A percentile compares a stretch with the other conserved stretches of the same genome.
phyloP scores from a whole-genome alignment of 2,329 filamentous ascomycete genomes.

The Exophiala xenobiotica region DNA sequence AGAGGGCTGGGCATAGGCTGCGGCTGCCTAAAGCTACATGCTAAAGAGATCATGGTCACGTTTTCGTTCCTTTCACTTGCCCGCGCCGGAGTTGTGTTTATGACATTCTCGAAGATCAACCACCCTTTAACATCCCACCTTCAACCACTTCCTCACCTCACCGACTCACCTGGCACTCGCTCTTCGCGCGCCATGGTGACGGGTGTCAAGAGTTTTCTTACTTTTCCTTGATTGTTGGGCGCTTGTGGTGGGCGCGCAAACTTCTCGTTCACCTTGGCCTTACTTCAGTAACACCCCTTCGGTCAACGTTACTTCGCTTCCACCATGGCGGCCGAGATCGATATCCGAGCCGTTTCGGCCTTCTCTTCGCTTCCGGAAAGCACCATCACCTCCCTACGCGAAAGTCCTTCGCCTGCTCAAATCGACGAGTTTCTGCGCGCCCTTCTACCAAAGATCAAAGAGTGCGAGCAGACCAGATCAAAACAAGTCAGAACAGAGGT shows the following conservation, averaged over 20 bases:
- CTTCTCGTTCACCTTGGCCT: neutral
- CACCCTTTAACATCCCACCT: slow-evolving; percentile 5
- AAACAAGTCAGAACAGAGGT: slow-evolving; percentile 89
- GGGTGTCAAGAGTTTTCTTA: slow-evolving; percentile 1
- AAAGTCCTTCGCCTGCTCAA: slow-evolving; percentile 70
- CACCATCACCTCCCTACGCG: slow-evolving; percentile 55
- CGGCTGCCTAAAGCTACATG: slow-evolving; percentile 3
- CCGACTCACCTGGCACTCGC: slow-evolving; percentile 6
- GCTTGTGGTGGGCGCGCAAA: slow-evolving; percentile 14
- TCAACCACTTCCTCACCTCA: slow-evolving; percentile 5
- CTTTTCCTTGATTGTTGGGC: slow-evolving; percentile 12
- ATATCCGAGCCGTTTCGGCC: slow-evolving; percentile 59
- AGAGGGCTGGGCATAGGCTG: slow-evolving; percentile 2
- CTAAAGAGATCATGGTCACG: no score
- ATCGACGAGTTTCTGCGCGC: slow-evolving; percentile 72
- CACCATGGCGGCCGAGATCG: slow-evolving; percentile 57
- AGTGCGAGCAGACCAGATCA: slow-evolving; percentile 76
- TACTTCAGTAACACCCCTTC: neutral
- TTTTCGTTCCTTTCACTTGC: slow-evolving; percentile 11
- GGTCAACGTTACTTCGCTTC: neutral
- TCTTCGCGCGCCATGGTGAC: slow-evolving; percentile 22
- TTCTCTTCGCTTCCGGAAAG: slow-evolving; percentile 58
- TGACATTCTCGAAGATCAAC: slow-evolving; percentile 3
- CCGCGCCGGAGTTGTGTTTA: slow-evolving; percentile 10
- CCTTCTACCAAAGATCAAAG: slow-evolving; percentile 74